Base-by-base conservation (phyloP, 208 protist species). In the Kentomonas sorsogonicus region DNA sequence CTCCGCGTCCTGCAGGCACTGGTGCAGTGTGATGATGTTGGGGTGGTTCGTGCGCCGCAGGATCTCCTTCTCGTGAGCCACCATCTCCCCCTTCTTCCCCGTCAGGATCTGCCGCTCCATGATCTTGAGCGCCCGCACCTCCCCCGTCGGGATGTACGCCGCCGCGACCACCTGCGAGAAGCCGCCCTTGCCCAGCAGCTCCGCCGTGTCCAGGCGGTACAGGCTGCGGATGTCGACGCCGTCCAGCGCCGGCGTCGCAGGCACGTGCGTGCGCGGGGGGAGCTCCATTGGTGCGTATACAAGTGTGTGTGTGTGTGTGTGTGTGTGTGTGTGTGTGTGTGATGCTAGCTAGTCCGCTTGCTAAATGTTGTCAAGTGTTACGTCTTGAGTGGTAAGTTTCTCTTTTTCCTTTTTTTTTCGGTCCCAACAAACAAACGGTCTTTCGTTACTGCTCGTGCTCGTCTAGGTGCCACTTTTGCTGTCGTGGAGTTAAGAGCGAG, bases 61-160 rank as follows among this genome's bases (percentile, higher is more conserved):
- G 30, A 96, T 94, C 45, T 91, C 77, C 48, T 85, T 83, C 63
- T 96, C 90, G 59, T 90, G 84, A 38, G 82, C 64, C 29, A 94
- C 79, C 80, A 92, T 88, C 48, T 86, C 74, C 0, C 52, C 84
- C 57, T 89, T 88, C 58, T 89, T 91, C 44, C 84, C 88, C 3
- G 63, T 72, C 25, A 94, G 63, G 4, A 63, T 63, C 22, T 60
- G 52, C 9, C 77, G 72, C 50, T 83, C 39, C 66, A 94, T 87
- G 18, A 92, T 69, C 59, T 94, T 94, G 44, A 94, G 59, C 22
- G 84, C 88, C 13, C 85, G 76, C 41, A 77, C 64, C 39, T 79
- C 74, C n/a, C 70, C 74, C 0, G 72, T 89, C 0, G 69, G 72
- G 30, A 74, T 65, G 66, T 90, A 81, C 25, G 59, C 74, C 22